A percentile compares a stretch with the other conserved stretches of the same genome.
phyloP scores from a whole-genome alignment of 805 yeast species.

The Danielia oregonensis region DNA sequence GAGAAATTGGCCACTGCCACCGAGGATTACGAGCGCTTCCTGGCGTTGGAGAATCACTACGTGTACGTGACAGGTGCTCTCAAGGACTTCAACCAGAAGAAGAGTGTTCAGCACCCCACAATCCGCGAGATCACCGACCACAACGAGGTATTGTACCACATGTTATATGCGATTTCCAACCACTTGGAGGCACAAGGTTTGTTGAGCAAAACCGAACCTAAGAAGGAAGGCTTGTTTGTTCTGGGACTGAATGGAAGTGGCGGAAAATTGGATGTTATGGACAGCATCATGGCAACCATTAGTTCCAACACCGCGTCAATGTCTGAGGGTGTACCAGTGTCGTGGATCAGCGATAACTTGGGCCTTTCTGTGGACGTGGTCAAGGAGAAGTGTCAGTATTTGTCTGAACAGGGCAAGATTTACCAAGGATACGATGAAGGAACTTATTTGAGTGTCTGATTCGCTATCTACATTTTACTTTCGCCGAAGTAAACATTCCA shows the following conservation, averaged over 20 bases:
- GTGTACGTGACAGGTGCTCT: slow-evolving; percentile 50
- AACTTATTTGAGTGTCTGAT: slow-evolving; percentile 38
- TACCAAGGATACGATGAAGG: slow-evolving; percentile 69
- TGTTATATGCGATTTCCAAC: slow-evolving; percentile 56
- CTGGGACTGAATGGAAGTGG: slow-evolving; percentile 21
- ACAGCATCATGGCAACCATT: slow-evolving; percentile 46
- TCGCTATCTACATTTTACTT: not conserved
- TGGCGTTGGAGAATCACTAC: slow-evolving; percentile 48
- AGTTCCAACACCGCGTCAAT: slow-evolving; percentile 50
- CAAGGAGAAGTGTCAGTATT: slow-evolving; percentile 44
- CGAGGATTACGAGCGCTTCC: slow-evolving; percentile 30
- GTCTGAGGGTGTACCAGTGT: slow-evolving; percentile 76
- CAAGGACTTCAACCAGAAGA: slow-evolving; percentile 59
- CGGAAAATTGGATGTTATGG: slow-evolving; percentile 24
- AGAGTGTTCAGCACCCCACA: slow-evolving; percentile 60
- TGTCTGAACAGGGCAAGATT: slow-evolving; percentile 65
- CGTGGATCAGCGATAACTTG: slow-evolving; percentile 55
- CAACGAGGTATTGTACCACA: slow-evolving; percentile 67
- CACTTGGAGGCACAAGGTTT: slow-evolving; percentile 57
- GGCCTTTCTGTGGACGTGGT: slow-evolving; percentile 48
- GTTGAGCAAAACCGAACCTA: slow-evolving; percentile 13
- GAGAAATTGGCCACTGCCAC: slow-evolving; percentile 25
- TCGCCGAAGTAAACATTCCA: slow-evolving; percentile 13
- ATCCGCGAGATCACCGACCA: slow-evolving; percentile 56
- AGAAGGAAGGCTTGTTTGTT: slow-evolving; percentile 28